Evolutionary conservation across 441 rosid species (phyloP).

Genomic region (Hura crepitans): DNA sequence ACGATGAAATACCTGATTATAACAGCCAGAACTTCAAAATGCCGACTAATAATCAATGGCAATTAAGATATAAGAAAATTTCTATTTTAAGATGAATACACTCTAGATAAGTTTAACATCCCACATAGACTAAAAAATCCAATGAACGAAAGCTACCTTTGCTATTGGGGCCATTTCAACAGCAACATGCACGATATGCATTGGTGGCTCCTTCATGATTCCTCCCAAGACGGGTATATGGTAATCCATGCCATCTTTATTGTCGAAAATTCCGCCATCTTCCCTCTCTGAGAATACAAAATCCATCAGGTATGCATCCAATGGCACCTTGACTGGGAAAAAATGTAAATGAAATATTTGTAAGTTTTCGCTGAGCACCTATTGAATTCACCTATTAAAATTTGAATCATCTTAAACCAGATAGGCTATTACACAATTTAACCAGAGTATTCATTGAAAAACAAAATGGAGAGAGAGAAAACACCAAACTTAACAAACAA

Average conservation of each 20-base stretch:
- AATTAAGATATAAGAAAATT: not conserved
- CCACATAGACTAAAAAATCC: constrained; percentile 10
- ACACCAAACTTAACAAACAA: not conserved
- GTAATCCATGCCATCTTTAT: constrained; percentile 75
- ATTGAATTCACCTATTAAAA: not conserved
- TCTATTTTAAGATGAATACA: not conserved
- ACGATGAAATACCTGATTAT: not conserved
- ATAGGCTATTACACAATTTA: not conserved
- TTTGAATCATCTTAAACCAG: not conserved
- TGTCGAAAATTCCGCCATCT: constrained; percentile 82
- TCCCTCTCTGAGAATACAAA: constrained; percentile 94
- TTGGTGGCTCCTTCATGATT: constrained; percentile 74
- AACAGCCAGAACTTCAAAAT: not conserved
- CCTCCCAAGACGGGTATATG: constrained; percentile 83
- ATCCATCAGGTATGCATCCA: constrained; percentile 95
- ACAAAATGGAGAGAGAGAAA: not conserved
- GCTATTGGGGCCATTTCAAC: constrained; percentile 99
- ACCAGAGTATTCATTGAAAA: not conserved
- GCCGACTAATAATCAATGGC: not conserved
- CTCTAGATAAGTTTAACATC: not conserved
- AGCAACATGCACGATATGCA: constrained; percentile 86
- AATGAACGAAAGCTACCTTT: constrained; percentile 46
- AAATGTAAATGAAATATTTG: constrained; percentile 8
- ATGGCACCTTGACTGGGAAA: constrained; percentile 74
- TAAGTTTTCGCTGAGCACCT: not conserved